Evolutionary conservation across 805 yeast genomes (phyloP).

Genomic region (Starmerella khaoyaiensis): DNA sequence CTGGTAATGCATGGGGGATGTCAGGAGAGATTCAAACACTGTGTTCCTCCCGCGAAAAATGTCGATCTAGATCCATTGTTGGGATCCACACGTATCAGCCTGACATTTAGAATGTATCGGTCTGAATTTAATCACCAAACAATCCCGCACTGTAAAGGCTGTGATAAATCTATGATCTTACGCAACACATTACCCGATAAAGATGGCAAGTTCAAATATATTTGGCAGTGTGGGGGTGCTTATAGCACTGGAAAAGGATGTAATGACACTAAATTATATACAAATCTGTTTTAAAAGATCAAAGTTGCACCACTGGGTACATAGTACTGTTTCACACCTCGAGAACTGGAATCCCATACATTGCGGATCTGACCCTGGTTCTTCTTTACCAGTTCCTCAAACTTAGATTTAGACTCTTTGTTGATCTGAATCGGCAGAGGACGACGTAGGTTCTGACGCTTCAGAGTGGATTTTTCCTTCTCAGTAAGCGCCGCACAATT

Average conservation of each 20-base stretch:
- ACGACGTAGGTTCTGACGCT: constrained; percentile 40
- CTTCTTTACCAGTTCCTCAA: constrained; percentile 31
- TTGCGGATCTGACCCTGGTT: constrained; percentile 40
- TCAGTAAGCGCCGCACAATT: constrained; percentile 28
- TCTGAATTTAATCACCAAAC: constrained; percentile 29
- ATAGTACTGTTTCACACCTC: constrained; percentile 38
- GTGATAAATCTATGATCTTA: constrained; percentile 37
- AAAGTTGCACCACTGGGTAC: constrained; percentile 24
- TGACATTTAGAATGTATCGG: constrained; percentile 51
- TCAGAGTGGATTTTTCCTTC: constrained; percentile 31
- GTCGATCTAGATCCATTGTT: constrained; percentile 37
- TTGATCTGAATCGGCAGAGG: constrained; percentile 42
- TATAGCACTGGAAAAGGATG: constrained; percentile 23
- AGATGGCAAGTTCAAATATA: constrained; percentile 34
- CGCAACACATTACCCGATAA: constrained; percentile 39
- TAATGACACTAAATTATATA: constrained; percentile 13
- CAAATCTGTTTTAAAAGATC: constrained; percentile 15
- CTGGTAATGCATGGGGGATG: constrained; percentile 67
- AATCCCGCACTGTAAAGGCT: constrained; percentile 34
- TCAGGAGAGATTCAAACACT: constrained; percentile 63
- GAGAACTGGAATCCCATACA: constrained; percentile 48
- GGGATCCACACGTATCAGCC: constrained; percentile 42
- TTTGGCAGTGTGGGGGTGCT: constrained; percentile 49
- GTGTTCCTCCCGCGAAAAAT: constrained; percentile 36
- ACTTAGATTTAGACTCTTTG: constrained; percentile 24